These are phyloP conservation scores for Pseudogymnoascus sp. DNA, from an alignment of 2,329 filamentous ascomycete species.

Conservation along the genomic window DNA sequence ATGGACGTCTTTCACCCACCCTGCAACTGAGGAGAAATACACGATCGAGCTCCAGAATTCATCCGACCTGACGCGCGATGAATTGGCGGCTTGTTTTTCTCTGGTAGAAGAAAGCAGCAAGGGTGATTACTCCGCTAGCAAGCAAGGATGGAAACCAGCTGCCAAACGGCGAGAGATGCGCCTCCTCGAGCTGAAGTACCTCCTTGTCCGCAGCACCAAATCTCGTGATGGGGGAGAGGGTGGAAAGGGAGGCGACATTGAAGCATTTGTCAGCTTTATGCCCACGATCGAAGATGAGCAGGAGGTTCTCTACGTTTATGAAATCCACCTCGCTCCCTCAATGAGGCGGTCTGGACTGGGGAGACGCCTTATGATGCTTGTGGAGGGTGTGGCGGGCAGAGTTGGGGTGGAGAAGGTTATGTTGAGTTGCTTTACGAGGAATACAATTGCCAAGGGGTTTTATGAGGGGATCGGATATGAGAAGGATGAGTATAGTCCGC, in stretches of 20 bases:
- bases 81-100: constrained; percentile 47
- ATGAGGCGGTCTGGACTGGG: constrained; percentile 59
- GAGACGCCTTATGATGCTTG: constrained; percentile 48
- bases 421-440: constrained; percentile 65
- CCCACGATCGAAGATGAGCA: constrained; percentile 60
- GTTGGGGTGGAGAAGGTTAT: constrained; percentile 59
- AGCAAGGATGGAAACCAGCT: constrained; percentile 53
- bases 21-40: constrained; percentile 36
- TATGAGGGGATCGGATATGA: constrained; percentile 55
- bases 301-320: constrained; percentile 69
- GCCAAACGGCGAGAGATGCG: constrained; percentile 63
- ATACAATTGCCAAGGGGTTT: constrained; percentile 49
- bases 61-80: constrained; percentile 33
- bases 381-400: constrained; percentile 45
- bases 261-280: constrained; percentile 61
- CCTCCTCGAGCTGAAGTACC: constrained; percentile 59
- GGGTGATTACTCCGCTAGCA: constrained; percentile 56
- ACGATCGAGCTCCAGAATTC: constrained; percentile 38
- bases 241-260: constrained; percentile 25
- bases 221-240: constrained; percentile 17
- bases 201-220: constrained; percentile 45
- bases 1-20: constrained; percentile 43
- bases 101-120: constrained; percentile 56
- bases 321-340: constrained; percentile 58
- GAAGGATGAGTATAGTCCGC: constrained; percentile 49